Percentiles rank a stretch among this genome's conserved stretches.
These are phyloP conservation scores for Penicillium paradoxum DNA, from an alignment of 495 filamentous ascomycete genomes.

Conservation along the genomic window DNA sequence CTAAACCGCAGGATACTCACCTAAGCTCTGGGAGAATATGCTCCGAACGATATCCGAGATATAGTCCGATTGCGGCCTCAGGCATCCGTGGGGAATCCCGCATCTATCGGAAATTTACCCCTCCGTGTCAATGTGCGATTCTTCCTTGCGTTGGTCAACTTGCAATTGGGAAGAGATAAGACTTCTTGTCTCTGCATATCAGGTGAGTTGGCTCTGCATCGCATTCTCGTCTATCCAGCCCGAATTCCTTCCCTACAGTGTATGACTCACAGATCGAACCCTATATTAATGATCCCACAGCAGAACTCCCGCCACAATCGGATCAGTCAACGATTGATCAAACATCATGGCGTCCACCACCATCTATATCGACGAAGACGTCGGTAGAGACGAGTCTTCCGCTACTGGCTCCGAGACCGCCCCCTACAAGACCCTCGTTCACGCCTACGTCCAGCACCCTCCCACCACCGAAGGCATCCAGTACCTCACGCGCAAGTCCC, in stretches of 20 bases:
- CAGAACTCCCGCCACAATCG: not conserved
- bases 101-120: constrained; percentile 36
- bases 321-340: not conserved
- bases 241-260: not conserved
- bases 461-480: constrained; percentile 50
- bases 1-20: not conserved
- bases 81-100: constrained; percentile 28
- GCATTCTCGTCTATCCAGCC: not conserved
- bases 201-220: not conserved
- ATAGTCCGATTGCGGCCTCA: constrained; percentile 23
- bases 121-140: constrained; percentile 32
- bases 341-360: constrained; percentile 37
- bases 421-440: constrained; percentile 75
- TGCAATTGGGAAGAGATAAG: constrained; percentile 17
- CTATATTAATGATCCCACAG: not conserved
- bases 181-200: constrained; percentile 3
- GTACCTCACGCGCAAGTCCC: constrained; percentile 66
- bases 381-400: constrained; percentile 64
- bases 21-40: not conserved
- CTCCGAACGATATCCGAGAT: constrained; percentile 1
- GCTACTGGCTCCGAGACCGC: constrained; percentile 63
- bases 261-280: constrained; percentile 12
- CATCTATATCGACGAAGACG: constrained; percentile 75
- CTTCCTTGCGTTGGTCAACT: constrained; percentile 9
- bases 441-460: constrained; percentile 69